Conservation (phyloP, 2,329 filamentous ascomycete species). For the Microsporum audouinii region DNA sequence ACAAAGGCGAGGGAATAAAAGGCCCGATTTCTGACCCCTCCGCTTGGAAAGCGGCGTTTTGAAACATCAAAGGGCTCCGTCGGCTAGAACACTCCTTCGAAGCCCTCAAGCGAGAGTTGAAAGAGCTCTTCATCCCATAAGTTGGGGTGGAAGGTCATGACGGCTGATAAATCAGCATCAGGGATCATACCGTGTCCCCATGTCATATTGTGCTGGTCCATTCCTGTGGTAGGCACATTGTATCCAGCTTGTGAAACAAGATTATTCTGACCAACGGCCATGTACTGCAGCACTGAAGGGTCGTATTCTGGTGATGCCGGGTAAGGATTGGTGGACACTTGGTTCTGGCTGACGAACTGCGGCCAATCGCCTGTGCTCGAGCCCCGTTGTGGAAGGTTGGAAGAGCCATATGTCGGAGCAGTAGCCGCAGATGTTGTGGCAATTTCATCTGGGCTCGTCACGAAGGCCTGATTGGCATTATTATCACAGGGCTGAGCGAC, state of each 20-base stretch:
- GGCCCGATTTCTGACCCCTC: background rate
- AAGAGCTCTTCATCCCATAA: constrained; percentile 13
- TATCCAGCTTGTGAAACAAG: background rate
- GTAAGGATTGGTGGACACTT: background rate
- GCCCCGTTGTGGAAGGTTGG: background rate
- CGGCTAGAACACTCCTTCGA: background rate
- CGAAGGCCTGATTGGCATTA: background rate
- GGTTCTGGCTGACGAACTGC: constrained; percentile 1
- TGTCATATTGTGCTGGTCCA: background rate
- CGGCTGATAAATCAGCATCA: constrained; percentile 6
- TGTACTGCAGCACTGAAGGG: background rate
- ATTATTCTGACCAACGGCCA: background rate
- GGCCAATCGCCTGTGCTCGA: background rate
- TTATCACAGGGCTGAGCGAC: background rate
- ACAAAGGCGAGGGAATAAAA: background rate
- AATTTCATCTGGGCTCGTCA: background rate
- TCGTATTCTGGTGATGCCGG: background rate
- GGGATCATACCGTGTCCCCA: constrained; percentile 6
- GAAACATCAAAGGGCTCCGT: background rate
- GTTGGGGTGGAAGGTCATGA: constrained; percentile 10
- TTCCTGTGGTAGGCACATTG: background rate
- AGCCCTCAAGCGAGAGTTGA: background rate
- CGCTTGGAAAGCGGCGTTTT: background rate
- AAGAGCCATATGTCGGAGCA: background rate
- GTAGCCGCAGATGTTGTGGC: background rate